Evolutionary conservation across 768 basidiomycete species (phyloP), one percentile per base, ranked within the genome.

Genomic region (Artomyces pyxidatus): DNA sequence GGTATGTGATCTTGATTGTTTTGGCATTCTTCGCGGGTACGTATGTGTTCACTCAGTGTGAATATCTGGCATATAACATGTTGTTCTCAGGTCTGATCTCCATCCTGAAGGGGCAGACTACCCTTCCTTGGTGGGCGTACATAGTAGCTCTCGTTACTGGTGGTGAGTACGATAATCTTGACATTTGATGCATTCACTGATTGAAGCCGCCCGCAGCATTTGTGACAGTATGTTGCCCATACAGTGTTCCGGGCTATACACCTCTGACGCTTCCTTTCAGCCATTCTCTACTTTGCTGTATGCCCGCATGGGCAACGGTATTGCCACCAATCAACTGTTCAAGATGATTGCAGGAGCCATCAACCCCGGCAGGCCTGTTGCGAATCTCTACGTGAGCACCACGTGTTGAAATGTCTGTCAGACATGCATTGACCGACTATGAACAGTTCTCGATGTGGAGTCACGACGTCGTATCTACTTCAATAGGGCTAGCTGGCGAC

Each of bases 371-470:
- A 71, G 74, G 40, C 81, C 82, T 0, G 77, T 83, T 4, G 82
- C 81, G 1, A 86, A 85, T 60, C 75, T 85, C 50, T 84, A 84
- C 58, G 78, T 82, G 41, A 42, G 71, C 61, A 41, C 4, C 40
- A 35, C 19, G 22, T 35, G 21, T 10, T 11, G 21, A 2, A 5
- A 11, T 39, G 11, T 32, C 32, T 2, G 35, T 0, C 6, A 19
- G 10, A 1, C 22, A 37, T 19, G 37, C 4, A 27, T 35, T 4
- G 40, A 27, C 38, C 7, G 19, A 8, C 4, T 25, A 12, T 6
- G 25, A 12, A 8, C 39, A 81, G 78, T 82, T 82, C 63, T 74
- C 77, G 0, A 81, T 80, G 77, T 81, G 80, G 80, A 80, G 78
- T 57, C 78, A 81, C 53, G 78, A 79, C 54, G 74, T 79, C 41